Percentiles rank a stretch among this genome's conserved stretches.
Evolutionary conservation across 139 green algal species (phyloP).

Genomic region (Chloropicon primus): DNA sequence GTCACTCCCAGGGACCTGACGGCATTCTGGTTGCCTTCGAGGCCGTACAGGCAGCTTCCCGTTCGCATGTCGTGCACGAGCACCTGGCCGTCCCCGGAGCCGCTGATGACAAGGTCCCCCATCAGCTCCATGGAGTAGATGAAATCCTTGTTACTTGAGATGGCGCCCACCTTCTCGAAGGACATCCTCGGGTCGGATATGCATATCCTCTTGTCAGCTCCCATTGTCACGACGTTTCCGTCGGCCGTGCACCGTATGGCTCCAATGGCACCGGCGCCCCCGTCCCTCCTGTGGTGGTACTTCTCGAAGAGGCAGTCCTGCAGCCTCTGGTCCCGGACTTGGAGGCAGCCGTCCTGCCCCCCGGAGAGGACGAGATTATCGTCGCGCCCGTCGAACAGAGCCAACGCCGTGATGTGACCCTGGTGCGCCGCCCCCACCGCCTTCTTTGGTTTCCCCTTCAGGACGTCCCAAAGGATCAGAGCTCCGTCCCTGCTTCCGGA

Average conservation of each 20-base stretch:
- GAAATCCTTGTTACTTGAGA: constrained; percentile 43
- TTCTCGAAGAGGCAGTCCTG: constrained; percentile 20
- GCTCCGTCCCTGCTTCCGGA: constrained; percentile 47
- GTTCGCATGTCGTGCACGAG: constrained; percentile 12
- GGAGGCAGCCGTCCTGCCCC: constrained; percentile 40
- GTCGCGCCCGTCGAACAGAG: constrained; percentile 22
- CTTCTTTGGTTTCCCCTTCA: constrained; percentile 11
- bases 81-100: constrained; percentile 44
- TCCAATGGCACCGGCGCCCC: constrained; percentile 33
- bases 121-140: constrained; percentile 42
- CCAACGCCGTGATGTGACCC: constrained; percentile 58
- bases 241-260: constrained; percentile 17
- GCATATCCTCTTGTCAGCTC: constrained; percentile 8
- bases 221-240: background rate
- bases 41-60: constrained; percentile 24
- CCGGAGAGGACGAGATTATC: constrained; percentile 16
- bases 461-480: constrained; percentile 43
- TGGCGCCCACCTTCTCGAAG: constrained; percentile 16
- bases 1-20: constrained; percentile 32
- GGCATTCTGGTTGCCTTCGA: constrained; percentile 34
- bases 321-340: constrained; percentile 30
- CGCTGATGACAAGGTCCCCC: constrained; percentile 27
- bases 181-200: constrained; percentile 31
- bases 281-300: constrained; percentile 32
- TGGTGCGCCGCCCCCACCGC: constrained; percentile 30